Evolutionary conservation across 2,329 filamentous ascomycete genomes (phyloP), one percentile per base, ranked within the genome.

Genomic region (Escovopsis weberi): DNA sequence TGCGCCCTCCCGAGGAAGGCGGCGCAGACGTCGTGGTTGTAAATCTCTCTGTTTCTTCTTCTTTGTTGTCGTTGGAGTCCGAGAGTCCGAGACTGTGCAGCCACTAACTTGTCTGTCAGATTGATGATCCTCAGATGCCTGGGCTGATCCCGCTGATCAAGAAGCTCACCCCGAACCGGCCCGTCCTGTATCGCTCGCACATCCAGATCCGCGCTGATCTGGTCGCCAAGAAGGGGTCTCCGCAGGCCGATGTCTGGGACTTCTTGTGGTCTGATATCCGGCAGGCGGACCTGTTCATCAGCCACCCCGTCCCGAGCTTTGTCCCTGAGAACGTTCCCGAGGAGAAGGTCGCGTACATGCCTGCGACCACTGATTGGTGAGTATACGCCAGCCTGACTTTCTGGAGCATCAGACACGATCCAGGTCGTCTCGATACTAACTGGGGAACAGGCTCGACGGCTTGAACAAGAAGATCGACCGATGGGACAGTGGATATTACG

Each of bases 51-150:
- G 33, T 32, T 15, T 10, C 9, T 12, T 38, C n/a, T n/a, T 28
- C 12, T 3, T 18, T n/a, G 2, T 26, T 12, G 9, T 9, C 38
- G 12, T 36, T 2, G 30, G 2, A 18, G 35, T 23, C 6, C 38
- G 39, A 42, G 2, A 18, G 35, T 23, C 6, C 38, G 39, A 42
- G 41, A 18, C 12, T 12, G 18, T n/a, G 12, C 26, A 28, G 3
- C 23, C n/a, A 39, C 28, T 39, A 15, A 33, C 26, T 4, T 26
- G 8, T 3, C 7, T 7, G 26, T 15, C 40, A 74, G 70, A 76
- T 89, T 41, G 85, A 91, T 52, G 85, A 91, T 51, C 83, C 84
- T 2, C 85, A 91, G 59, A 89, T 89, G 84, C 83, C 84, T 3
- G 75, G 74, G 6, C 66, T 91, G 33, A 85, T 89, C 42, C 78